Percentiles rank a stretch among this genome's conserved stretches.
Evolutionary conservation across 768 basidiomycete species (phyloP).

Genomic region (Clavulina sp.): DNA sequence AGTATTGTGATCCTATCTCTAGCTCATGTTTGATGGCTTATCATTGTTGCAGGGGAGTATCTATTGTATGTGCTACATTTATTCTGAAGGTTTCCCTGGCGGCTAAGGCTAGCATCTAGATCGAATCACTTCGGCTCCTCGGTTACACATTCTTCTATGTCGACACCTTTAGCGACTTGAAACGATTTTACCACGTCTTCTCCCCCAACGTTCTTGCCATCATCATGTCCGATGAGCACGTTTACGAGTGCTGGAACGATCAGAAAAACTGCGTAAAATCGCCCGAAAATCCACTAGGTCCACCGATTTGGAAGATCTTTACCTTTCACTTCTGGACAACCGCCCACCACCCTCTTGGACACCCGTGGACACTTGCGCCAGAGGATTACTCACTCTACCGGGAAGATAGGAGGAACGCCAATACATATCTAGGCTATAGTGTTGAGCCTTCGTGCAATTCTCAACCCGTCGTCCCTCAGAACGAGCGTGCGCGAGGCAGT

Average conservation of each 20-base stretch:
- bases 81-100: too few species aligned
- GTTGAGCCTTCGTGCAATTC: constrained; percentile 1
- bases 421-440: constrained; percentile 7
- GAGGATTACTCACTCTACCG: neutral
- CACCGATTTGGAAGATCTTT: constrained; percentile 3
- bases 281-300: neutral
- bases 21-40: too few species aligned
- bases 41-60: too few species aligned
- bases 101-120: too few species aligned
- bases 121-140: too few species aligned
- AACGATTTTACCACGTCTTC: constrained; percentile 3
- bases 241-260: neutral
- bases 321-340: neutral
- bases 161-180: too few species aligned
- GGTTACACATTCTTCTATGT: too few species aligned
- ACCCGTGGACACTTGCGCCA: constrained; percentile 3
- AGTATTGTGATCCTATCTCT: too few species aligned
- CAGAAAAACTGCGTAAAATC: neutral
- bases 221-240: neutral
- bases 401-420: too few species aligned
- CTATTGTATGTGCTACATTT: too few species aligned
- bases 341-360: constrained; percentile 1
- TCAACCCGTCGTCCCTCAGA: neutral
- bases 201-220: neutral
- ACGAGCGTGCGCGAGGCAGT: neutral